phyloP scores from a whole-genome alignment of 139 green algal genomes.

The Trebouxia sp. region DNA sequence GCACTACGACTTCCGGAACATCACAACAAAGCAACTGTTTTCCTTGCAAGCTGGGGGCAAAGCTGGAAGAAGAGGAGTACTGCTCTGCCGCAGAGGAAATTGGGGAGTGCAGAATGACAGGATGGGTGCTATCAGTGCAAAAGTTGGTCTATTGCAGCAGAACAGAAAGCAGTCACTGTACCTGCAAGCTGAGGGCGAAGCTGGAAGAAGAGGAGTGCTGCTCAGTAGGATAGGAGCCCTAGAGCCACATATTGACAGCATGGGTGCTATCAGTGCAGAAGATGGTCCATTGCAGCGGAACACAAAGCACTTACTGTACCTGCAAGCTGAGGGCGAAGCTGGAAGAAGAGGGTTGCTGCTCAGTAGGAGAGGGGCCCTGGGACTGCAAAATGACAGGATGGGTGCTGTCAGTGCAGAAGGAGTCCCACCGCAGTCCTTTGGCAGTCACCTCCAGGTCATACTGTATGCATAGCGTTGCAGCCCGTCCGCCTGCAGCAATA shows the following conservation, averaged over 20 bases:
- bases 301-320: not conserved
- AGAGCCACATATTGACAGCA: constrained; percentile 27
- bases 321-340: not conserved
- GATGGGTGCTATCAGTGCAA: constrained; percentile 31
- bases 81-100: not conserved
- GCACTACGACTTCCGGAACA: too few relatives aligned
- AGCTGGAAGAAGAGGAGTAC: too few relatives aligned
- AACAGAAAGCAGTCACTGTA: not conserved
- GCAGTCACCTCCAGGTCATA: constrained; percentile 5
- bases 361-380: not conserved
- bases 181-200: not conserved
- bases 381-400: constrained; percentile 37
- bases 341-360: not conserved
- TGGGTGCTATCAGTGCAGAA: constrained; percentile 38
- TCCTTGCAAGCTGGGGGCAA: too few relatives aligned
- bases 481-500: not conserved
- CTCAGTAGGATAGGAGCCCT: not conserved
- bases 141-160: not conserved
- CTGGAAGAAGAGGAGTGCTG: not conserved
- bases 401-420: constrained; percentile 36
- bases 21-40: too few relatives aligned
- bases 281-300: constrained; percentile 37
- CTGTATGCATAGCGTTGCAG: not conserved
- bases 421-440: constrained; percentile 36
- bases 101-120: constrained; percentile 31